A percentile compares a stretch with the other conserved stretches of the same genome.
phyloP scores from a whole-genome alignment of 257 asterid genomes.

The Hygrophila difformis region DNA sequence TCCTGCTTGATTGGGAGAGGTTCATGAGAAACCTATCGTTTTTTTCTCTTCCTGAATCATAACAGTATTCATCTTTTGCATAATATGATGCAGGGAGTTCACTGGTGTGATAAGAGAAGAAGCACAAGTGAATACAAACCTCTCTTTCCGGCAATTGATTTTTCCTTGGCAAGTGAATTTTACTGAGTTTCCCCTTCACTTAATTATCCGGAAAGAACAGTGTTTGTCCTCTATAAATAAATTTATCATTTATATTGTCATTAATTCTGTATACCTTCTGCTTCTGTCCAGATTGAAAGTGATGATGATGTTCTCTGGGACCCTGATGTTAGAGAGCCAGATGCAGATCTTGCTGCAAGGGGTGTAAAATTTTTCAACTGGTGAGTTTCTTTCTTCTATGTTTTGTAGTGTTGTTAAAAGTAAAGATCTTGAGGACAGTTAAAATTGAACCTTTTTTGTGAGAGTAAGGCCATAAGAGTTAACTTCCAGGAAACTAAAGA shows the following conservation, averaged over 20 bases:
- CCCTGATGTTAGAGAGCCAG: constrained; percentile 54
- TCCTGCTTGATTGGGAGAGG: background rate
- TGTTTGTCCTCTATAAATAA: too few relatives aligned
- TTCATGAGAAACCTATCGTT: background rate
- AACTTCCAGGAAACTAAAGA: too few relatives aligned
- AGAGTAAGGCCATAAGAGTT: too few relatives aligned
- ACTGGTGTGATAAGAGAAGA: constrained; percentile 96
- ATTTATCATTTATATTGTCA: background rate
- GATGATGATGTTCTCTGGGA: constrained; percentile 73
- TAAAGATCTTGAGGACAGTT: too few relatives aligned
- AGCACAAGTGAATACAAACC: constrained; percentile 61
- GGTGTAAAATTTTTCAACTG: constrained; percentile 73
- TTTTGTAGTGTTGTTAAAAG: background rate
- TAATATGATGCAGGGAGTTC: constrained; percentile 59
- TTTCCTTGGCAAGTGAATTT: constrained; percentile 64
- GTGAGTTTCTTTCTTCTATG: constrained; percentile 27
- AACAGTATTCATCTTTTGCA: background rate
- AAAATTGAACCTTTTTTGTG: too few relatives aligned
- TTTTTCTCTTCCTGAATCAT: too few relatives aligned
- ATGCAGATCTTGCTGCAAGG: constrained; percentile 67
- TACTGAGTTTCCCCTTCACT: constrained; percentile 17
- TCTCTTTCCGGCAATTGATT: constrained; percentile 88
- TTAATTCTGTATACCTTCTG: constrained; percentile 14
- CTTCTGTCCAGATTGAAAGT: constrained; percentile 56
- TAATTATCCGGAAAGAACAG: constrained; percentile 1